These are phyloP conservation scores for Agaricus bisporus DNA, from an alignment of 768 basidiomycete genomes.

Conservation along the genomic window DNA sequence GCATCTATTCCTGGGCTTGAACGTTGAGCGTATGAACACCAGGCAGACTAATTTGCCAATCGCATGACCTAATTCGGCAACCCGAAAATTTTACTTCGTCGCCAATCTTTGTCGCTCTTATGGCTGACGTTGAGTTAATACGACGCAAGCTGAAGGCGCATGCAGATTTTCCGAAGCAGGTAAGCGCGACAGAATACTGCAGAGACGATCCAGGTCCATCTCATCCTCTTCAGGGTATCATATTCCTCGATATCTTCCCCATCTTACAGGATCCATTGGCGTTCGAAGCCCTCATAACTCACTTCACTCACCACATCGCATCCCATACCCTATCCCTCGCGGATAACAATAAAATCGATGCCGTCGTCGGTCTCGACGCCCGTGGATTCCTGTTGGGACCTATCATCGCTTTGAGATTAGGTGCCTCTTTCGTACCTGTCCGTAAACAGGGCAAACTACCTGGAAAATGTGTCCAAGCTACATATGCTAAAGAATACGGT, in stretches of 20 bases:
- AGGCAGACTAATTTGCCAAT: too few relatives aligned
- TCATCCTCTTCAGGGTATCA: conserved; percentile 62
- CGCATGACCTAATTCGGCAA: not conserved
- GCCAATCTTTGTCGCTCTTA: conserved; percentile 21
- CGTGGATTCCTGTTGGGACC: conserved; percentile 95
- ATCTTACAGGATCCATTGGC: conserved; percentile 79
- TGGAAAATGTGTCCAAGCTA: conserved; percentile 66
- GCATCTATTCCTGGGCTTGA: not conserved
- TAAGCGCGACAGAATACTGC: conserved; percentile 21
- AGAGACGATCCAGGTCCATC: not conserved
- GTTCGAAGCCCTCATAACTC: conserved; percentile 88
- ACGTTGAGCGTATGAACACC: too few relatives aligned
- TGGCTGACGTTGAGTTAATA: conserved; percentile 76
- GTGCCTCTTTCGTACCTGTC: conserved; percentile 94
- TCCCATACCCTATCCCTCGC: conserved; percentile 65
- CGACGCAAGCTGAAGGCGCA: conserved; percentile 53
- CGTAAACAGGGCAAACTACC: conserved; percentile 95
- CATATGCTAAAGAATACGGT: conserved; percentile 93
- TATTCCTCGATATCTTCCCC: conserved; percentile 94
- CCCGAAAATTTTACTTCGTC: not conserved
- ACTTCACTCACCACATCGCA: conserved; percentile 80
- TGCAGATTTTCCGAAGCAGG: conserved; percentile 89
- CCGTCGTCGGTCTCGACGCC: conserved; percentile 92
- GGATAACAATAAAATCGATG: conserved; percentile 70
- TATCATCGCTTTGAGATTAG: conserved; percentile 81